A percentile compares a stretch with the other conserved stretches of the same genome.
These are phyloP conservation scores for Cardiospermum halicacabum DNA, from an alignment of 345 rosid genomes.

Conservation along the genomic window DNA sequence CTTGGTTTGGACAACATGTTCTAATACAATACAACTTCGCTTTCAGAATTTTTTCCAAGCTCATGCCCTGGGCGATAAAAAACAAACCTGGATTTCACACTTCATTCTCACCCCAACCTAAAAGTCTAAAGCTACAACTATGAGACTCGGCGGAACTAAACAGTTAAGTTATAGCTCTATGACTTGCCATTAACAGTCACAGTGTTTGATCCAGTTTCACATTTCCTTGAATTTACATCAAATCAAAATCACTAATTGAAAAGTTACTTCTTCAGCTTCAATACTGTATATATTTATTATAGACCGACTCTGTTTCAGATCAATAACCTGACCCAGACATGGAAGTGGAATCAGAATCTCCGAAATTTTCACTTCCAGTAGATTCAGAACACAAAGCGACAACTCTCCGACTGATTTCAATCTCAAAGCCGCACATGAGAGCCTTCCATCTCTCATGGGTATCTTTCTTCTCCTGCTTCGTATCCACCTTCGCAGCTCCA, in stretches of 20 bases:
- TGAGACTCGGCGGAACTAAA: conserved; percentile 23
- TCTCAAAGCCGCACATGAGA: conserved; percentile 75
- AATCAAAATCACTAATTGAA: no score
- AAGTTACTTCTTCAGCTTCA: no score
- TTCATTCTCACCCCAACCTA: conserved; percentile 4
- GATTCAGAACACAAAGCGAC: conserved; percentile 81
- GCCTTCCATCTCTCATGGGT: conserved; percentile 89
- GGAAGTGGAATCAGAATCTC: conserved; percentile 19
- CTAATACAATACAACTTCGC: not conserved
- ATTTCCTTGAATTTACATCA: no score
- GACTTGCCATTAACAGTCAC: conserved; percentile 8
- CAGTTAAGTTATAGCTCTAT: not conserved
- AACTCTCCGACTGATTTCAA: conserved; percentile 60
- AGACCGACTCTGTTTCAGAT: not conserved
- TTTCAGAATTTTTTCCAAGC: not conserved
- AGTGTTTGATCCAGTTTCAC: no score
- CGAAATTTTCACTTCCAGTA: conserved; percentile 64
- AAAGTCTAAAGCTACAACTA: no score
- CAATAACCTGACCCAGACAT: not conserved
- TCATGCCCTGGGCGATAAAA: not conserved
- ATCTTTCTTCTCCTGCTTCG: conserved; percentile 78
- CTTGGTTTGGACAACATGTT: not conserved
- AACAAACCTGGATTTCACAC: not conserved
- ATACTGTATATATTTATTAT: no score
- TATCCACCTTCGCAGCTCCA: conserved; percentile 84